These are phyloP conservation scores for Arabis alpina DNA, from an alignment of 345 rosid genomes.

Conservation along the genomic window DNA sequence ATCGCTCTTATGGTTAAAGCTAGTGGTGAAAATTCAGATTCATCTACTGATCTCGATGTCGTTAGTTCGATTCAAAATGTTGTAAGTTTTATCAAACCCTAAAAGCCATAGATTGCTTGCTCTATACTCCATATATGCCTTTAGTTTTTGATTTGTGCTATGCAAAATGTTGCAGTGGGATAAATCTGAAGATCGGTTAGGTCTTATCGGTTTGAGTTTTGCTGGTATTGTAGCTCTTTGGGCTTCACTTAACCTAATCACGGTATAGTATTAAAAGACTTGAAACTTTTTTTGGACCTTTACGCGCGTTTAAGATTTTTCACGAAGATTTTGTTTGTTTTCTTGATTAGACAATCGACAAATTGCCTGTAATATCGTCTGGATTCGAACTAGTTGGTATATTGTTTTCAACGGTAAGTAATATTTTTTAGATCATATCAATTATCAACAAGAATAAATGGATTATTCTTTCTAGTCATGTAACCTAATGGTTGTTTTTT, in stretches of 20 bases:
- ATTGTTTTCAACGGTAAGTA: slow-evolving; percentile 70
- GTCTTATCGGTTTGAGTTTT: slow-evolving; percentile 76
- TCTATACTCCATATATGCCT: background rate
- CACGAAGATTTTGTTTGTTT: slow-evolving; percentile 4
- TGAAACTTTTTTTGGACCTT: background rate
- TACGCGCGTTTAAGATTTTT: background rate
- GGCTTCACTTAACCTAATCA: slow-evolving; percentile 69
- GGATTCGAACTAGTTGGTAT: slow-evolving; percentile 77
- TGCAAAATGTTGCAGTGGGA: slow-evolving; percentile 61
- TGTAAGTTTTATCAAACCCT: slow-evolving; percentile 55
- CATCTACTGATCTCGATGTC: slow-evolving; percentile 66
- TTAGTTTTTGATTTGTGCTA: background rate
- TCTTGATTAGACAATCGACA: slow-evolving; percentile 68
- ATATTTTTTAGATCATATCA: background rate
- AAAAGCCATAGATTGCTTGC: background rate
- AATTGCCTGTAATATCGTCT: slow-evolving; percentile 71
- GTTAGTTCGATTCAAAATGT: slow-evolving; percentile 64
- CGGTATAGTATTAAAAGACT: slow-evolving; percentile 49
- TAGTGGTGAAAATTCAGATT: slow-evolving; percentile 58
- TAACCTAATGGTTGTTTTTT: background rate
- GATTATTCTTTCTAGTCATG: slow-evolving; percentile 4
- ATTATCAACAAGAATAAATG: background rate
- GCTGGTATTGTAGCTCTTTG: slow-evolving; percentile 71
- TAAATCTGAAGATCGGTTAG: slow-evolving; percentile 77
- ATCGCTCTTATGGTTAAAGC: slow-evolving; percentile 56